Conservation (phyloP, 768 basidiomycete species). For the Kwoniella mangroviensis region DNA sequence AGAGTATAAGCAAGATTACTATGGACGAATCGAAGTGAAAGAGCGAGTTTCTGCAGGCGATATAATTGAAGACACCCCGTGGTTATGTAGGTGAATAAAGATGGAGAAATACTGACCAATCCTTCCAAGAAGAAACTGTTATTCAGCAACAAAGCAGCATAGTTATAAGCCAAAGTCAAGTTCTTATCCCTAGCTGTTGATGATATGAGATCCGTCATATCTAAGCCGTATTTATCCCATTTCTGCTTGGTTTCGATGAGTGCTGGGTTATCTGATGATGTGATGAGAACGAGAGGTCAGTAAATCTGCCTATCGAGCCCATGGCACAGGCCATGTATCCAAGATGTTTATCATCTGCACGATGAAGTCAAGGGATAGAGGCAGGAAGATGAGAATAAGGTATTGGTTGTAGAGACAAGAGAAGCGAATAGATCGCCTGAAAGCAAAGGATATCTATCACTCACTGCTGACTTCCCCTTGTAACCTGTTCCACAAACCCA, state of each 20-base stretch:
- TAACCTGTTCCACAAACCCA: constrained; percentile 51
- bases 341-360: too few species aligned
- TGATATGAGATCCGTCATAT: constrained; percentile 61
- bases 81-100: neutral
- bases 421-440: too few species aligned
- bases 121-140: constrained; percentile 91
- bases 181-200: constrained; percentile 67
- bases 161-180: constrained; percentile 78
- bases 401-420: too few species aligned
- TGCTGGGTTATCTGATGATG: constrained; percentile 51
- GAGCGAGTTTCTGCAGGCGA: too few species aligned
- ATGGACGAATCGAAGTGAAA: neutral
- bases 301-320: too few species aligned
- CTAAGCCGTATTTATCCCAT: constrained; percentile 47
- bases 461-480: constrained; percentile 54
- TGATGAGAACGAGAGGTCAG: too few species aligned
- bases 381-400: too few species aligned
- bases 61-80: too few species aligned
- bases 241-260: constrained; percentile 42
- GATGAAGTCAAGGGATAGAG: too few species aligned
- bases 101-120: constrained; percentile 66
- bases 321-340: too few species aligned
- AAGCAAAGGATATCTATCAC: constrained; percentile 10
- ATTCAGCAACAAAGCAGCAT: constrained; percentile 89
- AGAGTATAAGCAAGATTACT: neutral